Conservation (phyloP, 805 yeast species). For the Zygosaccharomyces kombuchaensis region DNA sequence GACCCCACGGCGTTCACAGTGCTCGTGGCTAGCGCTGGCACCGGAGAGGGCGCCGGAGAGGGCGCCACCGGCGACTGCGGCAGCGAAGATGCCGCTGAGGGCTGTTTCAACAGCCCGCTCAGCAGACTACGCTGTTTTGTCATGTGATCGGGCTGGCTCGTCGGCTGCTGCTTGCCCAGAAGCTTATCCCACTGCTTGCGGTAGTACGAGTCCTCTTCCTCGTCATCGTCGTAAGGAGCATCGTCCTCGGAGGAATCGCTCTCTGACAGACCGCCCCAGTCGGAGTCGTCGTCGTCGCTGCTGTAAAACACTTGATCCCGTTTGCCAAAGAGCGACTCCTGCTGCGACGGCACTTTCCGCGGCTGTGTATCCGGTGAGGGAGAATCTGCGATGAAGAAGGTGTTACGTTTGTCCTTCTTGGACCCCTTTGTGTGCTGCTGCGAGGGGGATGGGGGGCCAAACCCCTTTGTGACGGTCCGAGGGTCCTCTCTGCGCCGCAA, state of each 20-base stretch:
- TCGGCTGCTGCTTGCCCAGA: constrained; percentile 23
- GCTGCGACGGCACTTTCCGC: constrained; percentile 9
- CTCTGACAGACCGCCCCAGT: constrained; percentile 28
- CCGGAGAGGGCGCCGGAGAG: not conserved
- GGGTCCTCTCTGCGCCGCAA: not conserved
- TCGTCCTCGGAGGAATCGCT: constrained; percentile 22
- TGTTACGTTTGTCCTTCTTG: not conserved
- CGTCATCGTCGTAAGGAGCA: constrained; percentile 28
- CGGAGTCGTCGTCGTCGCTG: constrained; percentile 36
- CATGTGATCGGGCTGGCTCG: constrained; percentile 17
- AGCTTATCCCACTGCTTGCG: constrained; percentile 33
- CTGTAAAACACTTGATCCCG: constrained; percentile 28
- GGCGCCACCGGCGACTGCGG: not conserved
- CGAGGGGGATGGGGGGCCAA: not conserved
- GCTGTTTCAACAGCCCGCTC: constrained; percentile 27
- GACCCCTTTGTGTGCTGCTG: not conserved
- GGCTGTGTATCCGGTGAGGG: constrained; percentile 9
- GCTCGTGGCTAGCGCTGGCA: constrained; percentile 9
- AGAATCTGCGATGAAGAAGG: constrained; percentile 12
- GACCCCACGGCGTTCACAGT: constrained; percentile 30
- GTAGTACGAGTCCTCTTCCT: constrained; percentile 32
- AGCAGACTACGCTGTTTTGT: constrained; percentile 24
- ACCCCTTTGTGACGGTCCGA: not conserved
- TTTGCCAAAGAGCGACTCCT: constrained; percentile 17
- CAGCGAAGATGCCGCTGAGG: not conserved